Evolutionary conservation across 805 yeast species (phyloP).

Genomic region (Candida michaelii): DNA sequence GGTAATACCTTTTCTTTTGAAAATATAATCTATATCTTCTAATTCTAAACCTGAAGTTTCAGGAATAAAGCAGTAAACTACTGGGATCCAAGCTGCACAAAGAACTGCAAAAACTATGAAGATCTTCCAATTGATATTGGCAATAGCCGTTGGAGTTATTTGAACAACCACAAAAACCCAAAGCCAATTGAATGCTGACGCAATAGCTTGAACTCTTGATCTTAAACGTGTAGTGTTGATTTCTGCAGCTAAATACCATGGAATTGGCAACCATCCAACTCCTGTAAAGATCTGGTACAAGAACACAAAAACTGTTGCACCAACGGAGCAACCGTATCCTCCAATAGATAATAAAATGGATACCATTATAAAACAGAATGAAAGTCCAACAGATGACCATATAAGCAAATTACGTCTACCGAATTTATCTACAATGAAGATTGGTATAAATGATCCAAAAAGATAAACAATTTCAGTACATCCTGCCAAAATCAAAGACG

Average conservation of each 20-base stretch:
- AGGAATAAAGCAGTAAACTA: slow-evolving; percentile 44
- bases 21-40: slow-evolving; percentile 55
- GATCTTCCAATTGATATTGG: slow-evolving; percentile 37
- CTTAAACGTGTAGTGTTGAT: slow-evolving; percentile 47
- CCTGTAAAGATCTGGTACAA: slow-evolving; percentile 43
- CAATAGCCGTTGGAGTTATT: slow-evolving; percentile 46
- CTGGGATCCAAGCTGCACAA: slow-evolving; percentile 36
- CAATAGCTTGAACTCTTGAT: slow-evolving; percentile 42
- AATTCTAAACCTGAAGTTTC: slow-evolving; percentile 45
- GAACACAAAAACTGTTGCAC: slow-evolving; percentile 46
- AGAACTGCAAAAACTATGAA: slow-evolving; percentile 42
- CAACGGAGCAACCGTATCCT: slow-evolving; percentile 34
- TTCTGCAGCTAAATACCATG: slow-evolving; percentile 50
- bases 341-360: slow-evolving; percentile 38
- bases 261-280: slow-evolving; percentile 42
- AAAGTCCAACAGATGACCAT: slow-evolving; percentile 43
- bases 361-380: slow-evolving; percentile 36
- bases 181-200: slow-evolving; percentile 47
- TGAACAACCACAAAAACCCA: slow-evolving; percentile 45
- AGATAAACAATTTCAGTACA: slow-evolving; percentile 61
- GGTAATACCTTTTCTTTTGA: slow-evolving; percentile 14
- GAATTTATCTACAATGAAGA: slow-evolving; percentile 40
- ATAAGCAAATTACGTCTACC: slow-evolving; percentile 47
- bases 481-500: slow-evolving; percentile 63
- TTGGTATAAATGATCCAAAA: slow-evolving; percentile 44